phyloP scores from a whole-genome alignment of 1,284 basidiomycete genomes.

The Ustilago loliicola region DNA sequence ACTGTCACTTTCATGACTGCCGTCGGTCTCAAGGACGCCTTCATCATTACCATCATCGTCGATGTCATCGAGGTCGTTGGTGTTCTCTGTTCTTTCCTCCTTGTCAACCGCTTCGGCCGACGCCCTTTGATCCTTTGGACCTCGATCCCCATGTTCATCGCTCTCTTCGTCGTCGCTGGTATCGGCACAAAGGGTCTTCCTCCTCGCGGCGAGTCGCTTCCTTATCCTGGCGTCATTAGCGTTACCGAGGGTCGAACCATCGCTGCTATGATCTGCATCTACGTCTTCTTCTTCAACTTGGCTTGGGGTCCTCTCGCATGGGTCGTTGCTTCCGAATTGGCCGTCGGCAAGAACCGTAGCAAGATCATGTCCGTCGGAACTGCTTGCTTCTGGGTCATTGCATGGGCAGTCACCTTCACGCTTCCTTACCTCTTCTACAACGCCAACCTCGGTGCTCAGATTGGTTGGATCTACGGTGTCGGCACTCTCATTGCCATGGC shows the following conservation, averaged over 20 bases:
- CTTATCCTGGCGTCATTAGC: constrained; percentile 49
- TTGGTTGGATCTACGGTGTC: constrained; percentile 71
- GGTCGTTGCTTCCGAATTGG: constrained; percentile 71
- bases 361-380: constrained; percentile 73
- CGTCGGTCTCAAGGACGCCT: constrained; percentile 70
- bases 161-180: constrained; percentile 71
- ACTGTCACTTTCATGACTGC: constrained; percentile 56
- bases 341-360: constrained; percentile 71
- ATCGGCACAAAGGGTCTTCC: constrained; percentile 67
- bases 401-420: constrained; percentile 71
- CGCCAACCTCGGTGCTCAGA: constrained; percentile 71
- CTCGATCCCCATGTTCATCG: constrained; percentile 71
- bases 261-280: constrained; percentile 73
- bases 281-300: constrained; percentile 72
- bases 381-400: constrained; percentile 72
- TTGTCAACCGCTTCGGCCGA: constrained; percentile 73
- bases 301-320: constrained; percentile 73
- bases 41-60: constrained; percentile 72
- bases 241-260: constrained; percentile 69
- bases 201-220: constrained; percentile 52
- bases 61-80: constrained; percentile 71
- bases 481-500: constrained; percentile 70
- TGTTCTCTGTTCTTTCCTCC: constrained; percentile 71
- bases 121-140: constrained; percentile 71
- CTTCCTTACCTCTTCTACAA: constrained; percentile 64